Conservation (phyloP, 108 stramenopile species). For the Cyclotella baltica region DNA sequence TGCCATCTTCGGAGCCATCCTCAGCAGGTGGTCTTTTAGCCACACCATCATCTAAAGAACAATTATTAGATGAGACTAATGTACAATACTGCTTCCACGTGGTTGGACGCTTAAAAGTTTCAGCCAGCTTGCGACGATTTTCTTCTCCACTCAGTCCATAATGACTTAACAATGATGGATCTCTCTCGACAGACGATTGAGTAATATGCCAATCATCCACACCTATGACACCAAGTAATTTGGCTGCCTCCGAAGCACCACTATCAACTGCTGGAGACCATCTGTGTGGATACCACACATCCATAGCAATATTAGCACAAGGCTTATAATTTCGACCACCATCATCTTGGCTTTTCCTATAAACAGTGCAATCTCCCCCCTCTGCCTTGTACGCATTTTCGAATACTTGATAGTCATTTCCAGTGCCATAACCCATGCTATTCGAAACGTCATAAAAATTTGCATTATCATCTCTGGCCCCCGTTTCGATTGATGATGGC, state of each 20-base stretch:
- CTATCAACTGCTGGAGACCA: neutral
- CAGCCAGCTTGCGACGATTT: slow-evolving; percentile 42
- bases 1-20: slow-evolving; percentile 37
- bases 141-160: slow-evolving; percentile 48
- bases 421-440: neutral
- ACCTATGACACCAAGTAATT: neutral
- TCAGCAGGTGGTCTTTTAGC: slow-evolving; percentile 25
- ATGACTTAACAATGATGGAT: slow-evolving; percentile 44
- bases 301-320: slow-evolving; percentile 46
- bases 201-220: slow-evolving; percentile 31
- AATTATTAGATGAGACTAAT: slow-evolving; percentile 36
- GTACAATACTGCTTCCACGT: slow-evolving; percentile 57
- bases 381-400: neutral
- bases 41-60: slow-evolving; percentile 29
- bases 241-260: neutral
- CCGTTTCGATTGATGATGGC: slow-evolving; percentile 40
- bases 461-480: slow-evolving; percentile 1
- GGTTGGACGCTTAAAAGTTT: slow-evolving; percentile 47
- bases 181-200: slow-evolving; percentile 15
- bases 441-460: slow-evolving; percentile 3
- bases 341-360: neutral
- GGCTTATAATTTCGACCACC: neutral
- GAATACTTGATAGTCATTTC: neutral
- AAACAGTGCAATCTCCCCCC: slow-evolving; percentile 1
- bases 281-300: slow-evolving; percentile 31